A percentile compares a stretch with the other conserved stretches of the same genome.
phyloP scores from a whole-genome alignment of 768 basidiomycete genomes.

The Suillus fuscotomentosus region DNA sequence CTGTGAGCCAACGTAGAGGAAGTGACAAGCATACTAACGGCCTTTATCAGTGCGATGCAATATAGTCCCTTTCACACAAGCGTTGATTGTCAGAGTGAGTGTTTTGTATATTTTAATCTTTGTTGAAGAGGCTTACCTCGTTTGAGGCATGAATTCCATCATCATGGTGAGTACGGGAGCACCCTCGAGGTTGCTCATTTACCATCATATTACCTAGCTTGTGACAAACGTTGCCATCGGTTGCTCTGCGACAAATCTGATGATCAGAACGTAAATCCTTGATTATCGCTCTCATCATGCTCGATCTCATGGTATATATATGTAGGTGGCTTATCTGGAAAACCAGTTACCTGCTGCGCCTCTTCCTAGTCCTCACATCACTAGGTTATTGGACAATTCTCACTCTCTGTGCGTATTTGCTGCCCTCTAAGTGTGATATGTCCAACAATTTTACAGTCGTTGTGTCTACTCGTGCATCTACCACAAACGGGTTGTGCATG shows the following conservation, averaged over 20 bases:
- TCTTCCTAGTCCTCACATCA: neutral
- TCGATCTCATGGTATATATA: neutral
- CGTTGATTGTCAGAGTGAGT: neutral
- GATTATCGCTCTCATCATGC: neutral
- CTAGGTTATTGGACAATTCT: neutral
- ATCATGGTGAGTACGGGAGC: neutral
- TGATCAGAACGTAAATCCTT: neutral
- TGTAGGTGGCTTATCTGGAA: constrained; percentile 2
- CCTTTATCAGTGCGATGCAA: neutral
- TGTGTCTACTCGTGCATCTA: neutral
- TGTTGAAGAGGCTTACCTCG: neutral
- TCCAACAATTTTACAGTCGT: neutral
- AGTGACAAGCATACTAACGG: neutral
- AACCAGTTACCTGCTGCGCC: neutral
- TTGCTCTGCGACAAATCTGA: neutral
- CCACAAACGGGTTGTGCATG: neutral
- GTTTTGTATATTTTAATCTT: neutral
- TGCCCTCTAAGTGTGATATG: too few relatives aligned
- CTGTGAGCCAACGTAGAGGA: neutral
- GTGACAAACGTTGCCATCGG: neutral
- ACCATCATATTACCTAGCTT: neutral
- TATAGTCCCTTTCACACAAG: neutral
- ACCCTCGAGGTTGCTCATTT: too few relatives aligned
- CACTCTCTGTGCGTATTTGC: neutral
- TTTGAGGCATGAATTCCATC: neutral